A percentile compares a stretch with the other conserved stretches of the same genome.
These are phyloP conservation scores for Ettlia oleoabundans DNA, from an alignment of 139 green algal species.

Conservation along the genomic window DNA sequence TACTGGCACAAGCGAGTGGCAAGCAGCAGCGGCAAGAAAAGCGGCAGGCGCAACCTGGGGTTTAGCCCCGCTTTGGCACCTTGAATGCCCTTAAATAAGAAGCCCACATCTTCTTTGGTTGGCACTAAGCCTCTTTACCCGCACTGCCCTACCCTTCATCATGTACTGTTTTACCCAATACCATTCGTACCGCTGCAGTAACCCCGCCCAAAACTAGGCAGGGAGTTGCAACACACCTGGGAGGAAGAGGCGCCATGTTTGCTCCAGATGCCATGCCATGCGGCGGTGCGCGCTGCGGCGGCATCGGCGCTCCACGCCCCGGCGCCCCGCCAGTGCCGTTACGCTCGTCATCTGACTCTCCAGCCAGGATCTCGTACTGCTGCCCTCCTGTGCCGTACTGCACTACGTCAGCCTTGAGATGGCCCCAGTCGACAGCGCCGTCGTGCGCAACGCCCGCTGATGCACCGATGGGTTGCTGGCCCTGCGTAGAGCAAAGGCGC, in stretches of 20 bases:
- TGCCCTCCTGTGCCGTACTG: slow-evolving; percentile 25
- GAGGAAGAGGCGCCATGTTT: slow-evolving; percentile 12
- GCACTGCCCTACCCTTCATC: too few relatives aligned
- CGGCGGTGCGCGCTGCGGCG: slow-evolving; percentile 1
- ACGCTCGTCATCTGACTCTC: slow-evolving; percentile 1
- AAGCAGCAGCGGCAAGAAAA: not conserved
- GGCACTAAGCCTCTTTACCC: too few relatives aligned
- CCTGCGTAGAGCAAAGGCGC: too few relatives aligned
- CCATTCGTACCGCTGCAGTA: too few relatives aligned
- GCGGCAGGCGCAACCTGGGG: not conserved
- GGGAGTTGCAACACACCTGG: not conserved
- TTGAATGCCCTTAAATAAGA: too few relatives aligned
- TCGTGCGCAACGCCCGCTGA: slow-evolving; percentile 7
- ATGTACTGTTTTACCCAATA: too few relatives aligned
- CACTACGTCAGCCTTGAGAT: slow-evolving; percentile 42
- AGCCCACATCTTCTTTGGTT: too few relatives aligned
- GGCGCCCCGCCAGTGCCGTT: not conserved
- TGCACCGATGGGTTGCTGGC: slow-evolving; percentile 25
- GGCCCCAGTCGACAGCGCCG: slow-evolving; percentile 41
- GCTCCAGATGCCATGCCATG: slow-evolving; percentile 6
- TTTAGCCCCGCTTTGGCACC: too few relatives aligned
- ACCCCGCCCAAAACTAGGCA: too few relatives aligned
- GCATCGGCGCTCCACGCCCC: not conserved
- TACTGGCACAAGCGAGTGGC: not conserved
- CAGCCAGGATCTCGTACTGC: slow-evolving; percentile 34